Evolutionary conservation across 345 rosid genomes (phyloP), one percentile per base, ranked within the genome.

Genomic region (Erysimum cheiranthoides): DNA sequence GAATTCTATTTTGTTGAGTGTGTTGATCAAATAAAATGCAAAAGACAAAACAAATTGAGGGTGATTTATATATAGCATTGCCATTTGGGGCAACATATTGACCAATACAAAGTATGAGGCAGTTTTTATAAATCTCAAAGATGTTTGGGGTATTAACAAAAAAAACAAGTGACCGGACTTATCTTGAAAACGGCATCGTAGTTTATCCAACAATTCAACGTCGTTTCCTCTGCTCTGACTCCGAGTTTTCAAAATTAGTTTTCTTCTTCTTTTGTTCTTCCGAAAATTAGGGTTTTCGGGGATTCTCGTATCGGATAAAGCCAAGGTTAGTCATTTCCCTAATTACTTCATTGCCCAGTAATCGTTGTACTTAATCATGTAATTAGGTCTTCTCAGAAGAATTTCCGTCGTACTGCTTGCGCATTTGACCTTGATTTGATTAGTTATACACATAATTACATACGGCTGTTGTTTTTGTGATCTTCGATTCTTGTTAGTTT

Each of bases 271-370:
- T 10, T 16, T 45, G 42, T 30, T 58, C 67, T 47, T 52, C 46
- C 28, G 35, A 47, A 34, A 74, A 27, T 57, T 74, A 74, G 78
- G 78, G 78, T 3, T 74, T 36, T 58, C 43, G 36, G 71, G 35
- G 59, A 58, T 66, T 47, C 43, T 32, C 49, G 6, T 5, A 32
- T 64, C 64, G 46, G 46, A 43, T 12, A 58, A 58, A n/a, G n/a
- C n/a, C n/a, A n/a, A 74, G 78, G 78, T 74, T 38, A 47, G 78
- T 39, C 35, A 18, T 57, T 56, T 36, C 11, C 25, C 11, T 13
- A 51, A 63, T 30, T 6, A 0, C 8, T 30, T 30, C 43, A 5
- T 13, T 17, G 7, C 30, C 5, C n/a, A 39, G 5, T 56, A 3
- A 4, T 18, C 18, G 18, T 11, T 42, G 5, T 14, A 32, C 16